Percentiles rank a stretch among this genome's conserved stretches.
Conservation (phyloP, 176 grass and related monocot genomes). For the Cymbopogon citratus region DNA sequence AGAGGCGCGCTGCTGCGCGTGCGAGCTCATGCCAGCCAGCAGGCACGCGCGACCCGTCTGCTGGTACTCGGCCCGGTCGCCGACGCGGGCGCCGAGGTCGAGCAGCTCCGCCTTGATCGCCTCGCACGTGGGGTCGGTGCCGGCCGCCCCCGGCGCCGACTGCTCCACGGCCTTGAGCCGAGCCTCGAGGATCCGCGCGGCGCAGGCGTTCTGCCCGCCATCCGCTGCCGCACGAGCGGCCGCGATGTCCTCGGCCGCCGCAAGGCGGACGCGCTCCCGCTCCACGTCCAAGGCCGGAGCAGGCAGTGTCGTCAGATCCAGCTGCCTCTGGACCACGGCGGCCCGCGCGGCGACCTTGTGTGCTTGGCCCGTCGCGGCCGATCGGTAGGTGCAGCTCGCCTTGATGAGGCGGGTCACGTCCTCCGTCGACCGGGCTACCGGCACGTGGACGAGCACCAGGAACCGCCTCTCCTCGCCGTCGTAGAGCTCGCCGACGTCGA, state of each 20-base stretch:
- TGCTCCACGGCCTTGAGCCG: neutral
- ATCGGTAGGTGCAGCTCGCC: conserved; percentile 23
- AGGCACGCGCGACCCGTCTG: conserved; percentile 24
- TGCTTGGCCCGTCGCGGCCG: neutral
- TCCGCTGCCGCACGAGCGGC: conserved; percentile 31
- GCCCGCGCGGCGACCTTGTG: neutral
- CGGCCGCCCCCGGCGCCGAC: neutral
- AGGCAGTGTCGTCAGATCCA: neutral
- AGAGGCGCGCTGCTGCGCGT: conserved; percentile 15
- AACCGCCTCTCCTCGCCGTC: conserved; percentile 49
- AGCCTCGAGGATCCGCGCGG: conserved; percentile 27
- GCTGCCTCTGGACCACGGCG: neutral
- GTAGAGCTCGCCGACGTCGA: conserved; percentile 44
- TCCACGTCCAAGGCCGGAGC: neutral
- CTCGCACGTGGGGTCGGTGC: neutral
- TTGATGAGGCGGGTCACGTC: conserved; percentile 24
- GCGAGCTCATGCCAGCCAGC: conserved; percentile 41
- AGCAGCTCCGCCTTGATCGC: neutral
- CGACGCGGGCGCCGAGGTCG: neutral
- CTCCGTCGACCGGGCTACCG: neutral
- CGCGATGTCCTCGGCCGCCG: conserved; percentile 34
- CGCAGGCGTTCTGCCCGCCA: neutral
- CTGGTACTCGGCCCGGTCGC: neutral
- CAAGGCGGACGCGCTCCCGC: conserved; percentile 11
- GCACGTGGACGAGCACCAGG: conserved; percentile 37